Percentiles rank a stretch among this genome's conserved stretches.
Conservation (phyloP, 2,329 filamentous ascomycete species). For the Fusarium oxysporum region DNA sequence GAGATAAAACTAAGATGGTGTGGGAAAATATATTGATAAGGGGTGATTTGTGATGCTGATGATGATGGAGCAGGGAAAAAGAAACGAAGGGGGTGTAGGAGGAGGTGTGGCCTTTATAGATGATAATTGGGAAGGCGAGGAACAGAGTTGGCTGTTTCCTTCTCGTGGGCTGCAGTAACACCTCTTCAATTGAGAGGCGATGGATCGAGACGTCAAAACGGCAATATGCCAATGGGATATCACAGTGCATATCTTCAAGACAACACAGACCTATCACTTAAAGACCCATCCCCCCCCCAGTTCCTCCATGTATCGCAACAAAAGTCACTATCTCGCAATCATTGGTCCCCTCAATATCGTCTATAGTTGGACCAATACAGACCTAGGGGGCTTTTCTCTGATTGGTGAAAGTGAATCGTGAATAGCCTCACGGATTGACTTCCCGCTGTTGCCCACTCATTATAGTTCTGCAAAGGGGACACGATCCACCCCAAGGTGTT, state of each 20-base stretch:
- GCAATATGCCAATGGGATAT: neutral
- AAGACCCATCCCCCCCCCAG: neutral
- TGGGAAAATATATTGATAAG: neutral
- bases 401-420: too few relatives aligned
- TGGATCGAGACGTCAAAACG: neutral
- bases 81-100: neutral
- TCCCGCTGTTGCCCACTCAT: neutral
- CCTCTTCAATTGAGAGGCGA: neutral
- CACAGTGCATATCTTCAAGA: neutral
- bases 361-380: neutral
- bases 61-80: neutral
- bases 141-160: neutral
- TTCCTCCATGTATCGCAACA: neutral
- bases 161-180: too few relatives aligned
- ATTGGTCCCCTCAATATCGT: neutral
- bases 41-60: neutral
- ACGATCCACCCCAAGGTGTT: neutral
- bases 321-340: neutral
- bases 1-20: neutral
- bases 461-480: neutral
- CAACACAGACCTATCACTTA: neutral
- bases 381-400: neutral
- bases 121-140: neutral
- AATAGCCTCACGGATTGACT: neutral
- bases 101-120: too few relatives aligned